Evolutionary conservation across 2,329 filamentous ascomycete genomes (phyloP).

Genomic region (Fusarium armeniacum): DNA sequence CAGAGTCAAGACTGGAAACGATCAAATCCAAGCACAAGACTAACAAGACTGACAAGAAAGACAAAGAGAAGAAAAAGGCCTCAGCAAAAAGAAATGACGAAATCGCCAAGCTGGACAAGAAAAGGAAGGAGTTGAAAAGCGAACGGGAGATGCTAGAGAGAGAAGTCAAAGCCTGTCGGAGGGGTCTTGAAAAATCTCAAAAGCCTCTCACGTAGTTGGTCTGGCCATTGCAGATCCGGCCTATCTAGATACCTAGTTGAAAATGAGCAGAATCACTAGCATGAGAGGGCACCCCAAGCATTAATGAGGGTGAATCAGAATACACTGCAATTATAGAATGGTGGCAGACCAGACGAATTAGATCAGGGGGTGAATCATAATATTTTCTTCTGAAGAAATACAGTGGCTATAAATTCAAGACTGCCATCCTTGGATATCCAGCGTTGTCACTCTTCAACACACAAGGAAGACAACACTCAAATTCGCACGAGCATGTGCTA

Average conservation of each 20-base stretch:
- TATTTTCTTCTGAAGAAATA: neutral
- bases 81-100: neutral
- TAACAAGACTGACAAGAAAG: neutral
- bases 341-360: too few species aligned
- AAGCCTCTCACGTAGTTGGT: neutral
- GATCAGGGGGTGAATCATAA: neutral
- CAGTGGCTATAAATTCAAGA: neutral
- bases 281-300: neutral
- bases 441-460: accelerated
- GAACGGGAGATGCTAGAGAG: neutral
- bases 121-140: neutral
- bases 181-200: neutral
- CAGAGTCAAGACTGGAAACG: neutral
- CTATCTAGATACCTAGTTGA: neutral
- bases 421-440: accelerated
- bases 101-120: neutral
- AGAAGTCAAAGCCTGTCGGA: neutral
- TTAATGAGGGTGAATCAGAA: neutral
- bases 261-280: neutral
- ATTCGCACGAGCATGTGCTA: too few species aligned
- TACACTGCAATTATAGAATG: neutral
- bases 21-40: neutral
- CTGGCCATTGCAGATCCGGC: neutral
- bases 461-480: too few species aligned
- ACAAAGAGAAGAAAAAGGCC: neutral